Conservation (phyloP, 805 yeast species). For the Cyberlindnera japonica region DNA sequence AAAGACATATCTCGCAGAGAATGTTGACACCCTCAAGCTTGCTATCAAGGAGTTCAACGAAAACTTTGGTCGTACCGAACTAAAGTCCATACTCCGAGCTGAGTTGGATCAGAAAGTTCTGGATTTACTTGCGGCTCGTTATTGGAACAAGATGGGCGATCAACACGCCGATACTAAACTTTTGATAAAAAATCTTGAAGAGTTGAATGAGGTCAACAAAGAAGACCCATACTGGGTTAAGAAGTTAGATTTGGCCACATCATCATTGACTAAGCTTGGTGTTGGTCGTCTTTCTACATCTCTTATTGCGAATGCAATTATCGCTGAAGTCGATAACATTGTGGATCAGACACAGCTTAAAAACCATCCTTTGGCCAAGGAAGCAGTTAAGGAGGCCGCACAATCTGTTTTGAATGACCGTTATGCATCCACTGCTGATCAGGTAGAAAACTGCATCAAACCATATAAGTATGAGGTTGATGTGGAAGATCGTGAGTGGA, state of each 20-base stretch:
- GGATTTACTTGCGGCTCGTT: conserved; percentile 82
- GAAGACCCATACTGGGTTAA: conserved; percentile 85
- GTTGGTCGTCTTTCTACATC: conserved; percentile 88
- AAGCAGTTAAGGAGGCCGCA: conserved; percentile 82
- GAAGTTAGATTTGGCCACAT: conserved; percentile 78
- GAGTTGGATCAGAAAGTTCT: conserved; percentile 87
- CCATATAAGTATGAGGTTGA: conserved; percentile 98
- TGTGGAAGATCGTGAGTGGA: conserved; percentile 94
- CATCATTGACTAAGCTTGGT: conserved; percentile 86
- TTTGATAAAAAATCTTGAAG: conserved; percentile 43
- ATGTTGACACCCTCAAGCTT: conserved; percentile 80
- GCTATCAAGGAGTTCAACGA: conserved; percentile 84
- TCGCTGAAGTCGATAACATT: conserved; percentile 72
- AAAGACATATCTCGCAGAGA: conserved; percentile 88
- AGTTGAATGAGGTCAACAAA: conserved; percentile 51
- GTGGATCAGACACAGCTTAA: conserved; percentile 71
- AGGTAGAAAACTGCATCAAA: conserved; percentile 96
- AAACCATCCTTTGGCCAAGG: conserved; percentile 82
- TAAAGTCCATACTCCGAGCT: conserved; percentile 71
- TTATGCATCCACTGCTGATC: conserved; percentile 92
- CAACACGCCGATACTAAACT: conserved; percentile 20
- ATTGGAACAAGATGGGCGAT: conserved; percentile 68
- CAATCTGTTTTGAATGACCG: conserved; percentile 70
- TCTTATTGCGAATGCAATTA: conserved; percentile 73
- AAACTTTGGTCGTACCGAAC: conserved; percentile 76